phyloP scores from a whole-genome alignment of 176 grass and related monocot species.

The Tillandsia fasciculata region DNA sequence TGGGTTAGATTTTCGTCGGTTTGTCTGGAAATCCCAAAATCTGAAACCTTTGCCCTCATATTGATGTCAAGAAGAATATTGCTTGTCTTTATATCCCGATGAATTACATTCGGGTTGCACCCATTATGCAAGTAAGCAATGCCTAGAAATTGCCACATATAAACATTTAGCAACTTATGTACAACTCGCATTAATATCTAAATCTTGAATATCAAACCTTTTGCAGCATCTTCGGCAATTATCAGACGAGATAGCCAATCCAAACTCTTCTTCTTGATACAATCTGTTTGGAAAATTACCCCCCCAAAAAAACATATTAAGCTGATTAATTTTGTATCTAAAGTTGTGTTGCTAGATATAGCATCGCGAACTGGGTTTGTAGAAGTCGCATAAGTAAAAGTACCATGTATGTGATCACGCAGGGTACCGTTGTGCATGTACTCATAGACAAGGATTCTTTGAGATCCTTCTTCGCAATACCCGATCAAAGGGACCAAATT shows the following conservation, averaged over 20 bases:
- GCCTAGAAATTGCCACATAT: not conserved
- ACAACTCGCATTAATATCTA: not conserved
- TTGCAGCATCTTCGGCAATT: slow-evolving; percentile 9
- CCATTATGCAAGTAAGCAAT: slow-evolving; percentile 13
- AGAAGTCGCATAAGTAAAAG: not conserved
- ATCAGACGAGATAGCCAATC: slow-evolving; percentile 6
- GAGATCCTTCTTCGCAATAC: slow-evolving; percentile 13
- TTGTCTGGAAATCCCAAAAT: slow-evolving; percentile 15
- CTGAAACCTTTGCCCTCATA: slow-evolving; percentile 7
- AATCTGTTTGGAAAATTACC: slow-evolving; percentile 1
- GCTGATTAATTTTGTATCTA: not conserved
- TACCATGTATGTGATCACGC: slow-evolving; percentile 4
- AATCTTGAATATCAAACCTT: not conserved
- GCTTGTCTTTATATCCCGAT: slow-evolving; percentile 8
- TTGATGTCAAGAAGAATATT: slow-evolving; percentile 15
- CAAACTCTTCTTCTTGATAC: slow-evolving; percentile 2
- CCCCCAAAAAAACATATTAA: not conserved
- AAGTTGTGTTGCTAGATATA: not conserved
- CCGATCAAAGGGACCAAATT: slow-evolving; percentile 9
- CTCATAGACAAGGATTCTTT: slow-evolving; percentile 11
- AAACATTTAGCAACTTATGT: not conserved
- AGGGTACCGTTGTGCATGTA: slow-evolving; percentile 14
- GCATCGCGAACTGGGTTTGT: not conserved
- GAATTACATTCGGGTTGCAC: slow-evolving; percentile 6
- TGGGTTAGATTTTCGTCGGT: slow-evolving; percentile 5